phyloP scores from a whole-genome alignment of 1,139 yeast species.

The Insectozyma bohioensis region DNA sequence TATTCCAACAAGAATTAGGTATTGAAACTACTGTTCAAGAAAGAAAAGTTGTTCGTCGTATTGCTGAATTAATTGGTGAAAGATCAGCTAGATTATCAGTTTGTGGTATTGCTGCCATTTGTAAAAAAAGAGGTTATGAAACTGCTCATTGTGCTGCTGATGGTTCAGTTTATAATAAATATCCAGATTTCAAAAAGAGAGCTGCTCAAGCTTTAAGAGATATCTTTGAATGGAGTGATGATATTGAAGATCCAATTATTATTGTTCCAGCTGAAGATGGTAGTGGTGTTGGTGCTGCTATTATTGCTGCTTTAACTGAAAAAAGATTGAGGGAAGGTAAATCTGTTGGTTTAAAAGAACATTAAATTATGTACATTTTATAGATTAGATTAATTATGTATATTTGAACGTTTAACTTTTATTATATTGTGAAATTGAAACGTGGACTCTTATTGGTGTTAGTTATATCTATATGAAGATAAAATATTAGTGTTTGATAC shows the following conservation, averaged over 20 bases:
- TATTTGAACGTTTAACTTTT: no score
- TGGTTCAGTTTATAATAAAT: constrained; percentile 91
- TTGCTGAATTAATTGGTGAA: constrained; percentile 86
- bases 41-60: constrained; percentile 76
- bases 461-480: no score
- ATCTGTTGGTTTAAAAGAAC: constrained; percentile 61
- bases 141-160: constrained; percentile 94
- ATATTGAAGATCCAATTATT: constrained; percentile 68
- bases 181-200: constrained; percentile 87
- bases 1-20: constrained; percentile 59
- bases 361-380: no score
- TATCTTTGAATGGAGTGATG: constrained; percentile 72
- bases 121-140: constrained; percentile 78
- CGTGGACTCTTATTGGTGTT: no score
- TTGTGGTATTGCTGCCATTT: constrained; percentile 95
- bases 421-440: no score
- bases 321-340: constrained; percentile 68
- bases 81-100: constrained; percentile 91
- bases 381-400: no score
- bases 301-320: constrained; percentile 91
- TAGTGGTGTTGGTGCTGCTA: constrained; percentile 97
- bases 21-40: constrained; percentile 73
- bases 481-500: no score
- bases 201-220: constrained; percentile 89
- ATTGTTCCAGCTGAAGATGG: constrained; percentile 97